These are phyloP conservation scores for Candolleomyces efflorescens DNA, from an alignment of 768 basidiomycete genomes.

Conservation along the genomic window DNA sequence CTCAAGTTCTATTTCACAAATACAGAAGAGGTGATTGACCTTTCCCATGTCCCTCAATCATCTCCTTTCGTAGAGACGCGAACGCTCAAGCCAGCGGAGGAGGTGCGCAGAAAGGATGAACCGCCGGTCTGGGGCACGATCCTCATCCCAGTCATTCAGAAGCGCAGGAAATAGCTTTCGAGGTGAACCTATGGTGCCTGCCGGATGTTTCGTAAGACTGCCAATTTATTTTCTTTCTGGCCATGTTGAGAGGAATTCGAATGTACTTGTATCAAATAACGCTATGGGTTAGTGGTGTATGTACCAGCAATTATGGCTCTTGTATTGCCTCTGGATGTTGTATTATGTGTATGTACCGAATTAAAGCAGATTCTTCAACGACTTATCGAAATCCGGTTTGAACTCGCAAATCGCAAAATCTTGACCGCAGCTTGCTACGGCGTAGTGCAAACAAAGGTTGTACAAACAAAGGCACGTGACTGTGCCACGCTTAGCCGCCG, in stretches of 20 bases:
- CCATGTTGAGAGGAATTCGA: too few species aligned
- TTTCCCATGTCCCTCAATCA: conserved; percentile 5
- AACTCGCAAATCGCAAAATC: neutral
- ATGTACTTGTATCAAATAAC: too few species aligned
- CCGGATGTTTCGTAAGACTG: too few species aligned
- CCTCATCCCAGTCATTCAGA: neutral
- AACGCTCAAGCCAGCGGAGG: too few species aligned
- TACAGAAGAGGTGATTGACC: conserved; percentile 9
- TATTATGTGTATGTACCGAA: neutral
- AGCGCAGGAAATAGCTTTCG: neutral
- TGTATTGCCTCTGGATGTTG: neutral
- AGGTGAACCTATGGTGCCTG: too few species aligned
- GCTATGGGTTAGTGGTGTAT: too few species aligned
- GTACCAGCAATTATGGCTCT: neutral
- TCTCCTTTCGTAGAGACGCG: conserved; percentile 2
- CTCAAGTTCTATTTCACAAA: conserved; percentile 31
- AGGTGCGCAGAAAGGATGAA: neutral
- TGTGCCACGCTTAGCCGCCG: neutral
- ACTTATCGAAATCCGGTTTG: neutral
- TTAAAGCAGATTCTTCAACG: too few species aligned
- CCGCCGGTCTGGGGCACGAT: neutral
- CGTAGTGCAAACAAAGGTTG: neutral
- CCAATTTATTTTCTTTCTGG: too few species aligned
- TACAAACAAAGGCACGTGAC: conserved; percentile 1
- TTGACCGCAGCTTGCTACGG: neutral